Percentiles rank a stretch among this genome's conserved stretches.
Conservation (phyloP, 176 grass and related monocot genomes). For the Panicum miliaceum region DNA sequence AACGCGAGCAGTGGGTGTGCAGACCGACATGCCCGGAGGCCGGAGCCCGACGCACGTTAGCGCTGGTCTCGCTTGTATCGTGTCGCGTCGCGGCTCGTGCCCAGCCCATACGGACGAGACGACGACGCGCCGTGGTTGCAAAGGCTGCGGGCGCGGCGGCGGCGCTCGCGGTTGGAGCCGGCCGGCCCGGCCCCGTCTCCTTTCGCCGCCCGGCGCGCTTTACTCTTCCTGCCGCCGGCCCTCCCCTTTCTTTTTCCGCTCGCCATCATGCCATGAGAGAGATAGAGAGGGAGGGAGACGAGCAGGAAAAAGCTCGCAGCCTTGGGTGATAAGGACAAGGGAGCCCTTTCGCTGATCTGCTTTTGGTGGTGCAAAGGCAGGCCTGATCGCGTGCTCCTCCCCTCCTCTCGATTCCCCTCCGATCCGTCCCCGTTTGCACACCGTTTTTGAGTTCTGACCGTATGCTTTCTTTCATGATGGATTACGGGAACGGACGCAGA, state of each 20-base stretch:
- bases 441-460: too few relatives aligned
- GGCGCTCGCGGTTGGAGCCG: too few relatives aligned
- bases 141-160: too few relatives aligned
- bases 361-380: not conserved
- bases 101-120: too few relatives aligned
- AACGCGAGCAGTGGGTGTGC: too few relatives aligned
- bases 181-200: too few relatives aligned
- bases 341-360: slow-evolving; percentile 31
- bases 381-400: slow-evolving; percentile 29
- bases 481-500: too few relatives aligned
- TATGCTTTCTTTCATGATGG: too few relatives aligned
- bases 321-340: slow-evolving; percentile 50
- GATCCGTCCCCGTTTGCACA: not conserved
- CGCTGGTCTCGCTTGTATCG: too few relatives aligned
- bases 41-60: too few relatives aligned
- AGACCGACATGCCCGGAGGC: not conserved
- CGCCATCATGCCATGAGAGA: slow-evolving; percentile 17
- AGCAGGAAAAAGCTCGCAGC: slow-evolving; percentile 21
- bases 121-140: too few relatives aligned
- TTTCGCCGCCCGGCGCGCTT: slow-evolving; percentile 4
- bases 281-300: not conserved
- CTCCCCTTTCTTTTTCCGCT: not conserved
- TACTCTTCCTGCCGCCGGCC: not conserved
- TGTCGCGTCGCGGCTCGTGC: too few relatives aligned
- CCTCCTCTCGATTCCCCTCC: not conserved